Percentiles rank a stretch among this genome's conserved stretches.
These are phyloP conservation scores for Trypanosoma lewisi DNA, from an alignment of 208 protist genomes.

Conservation along the genomic window DNA sequence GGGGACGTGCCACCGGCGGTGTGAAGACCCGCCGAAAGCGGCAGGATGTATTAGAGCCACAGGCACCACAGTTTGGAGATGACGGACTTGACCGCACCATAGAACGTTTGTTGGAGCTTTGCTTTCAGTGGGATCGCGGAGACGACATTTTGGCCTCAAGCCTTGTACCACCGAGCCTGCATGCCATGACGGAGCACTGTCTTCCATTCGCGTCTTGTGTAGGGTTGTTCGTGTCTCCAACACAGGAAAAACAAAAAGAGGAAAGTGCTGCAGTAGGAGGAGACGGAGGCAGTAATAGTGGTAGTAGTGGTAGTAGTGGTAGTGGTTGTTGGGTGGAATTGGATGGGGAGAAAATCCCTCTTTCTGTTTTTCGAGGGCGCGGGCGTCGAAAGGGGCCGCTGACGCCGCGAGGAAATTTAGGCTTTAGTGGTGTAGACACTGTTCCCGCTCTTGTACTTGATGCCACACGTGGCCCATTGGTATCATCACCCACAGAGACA, in stretches of 20 bases:
- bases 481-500: slow-evolving; percentile 44
- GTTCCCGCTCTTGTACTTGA: slow-evolving; percentile 71
- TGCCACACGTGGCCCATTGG: slow-evolving; percentile 65
- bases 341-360: slow-evolving; percentile 10
- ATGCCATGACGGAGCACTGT: slow-evolving; percentile 55
- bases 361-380: slow-evolving; percentile 19
- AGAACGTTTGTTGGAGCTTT: slow-evolving; percentile 62
- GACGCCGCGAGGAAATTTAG: slow-evolving; percentile 27
- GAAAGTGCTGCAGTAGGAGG: neutral
- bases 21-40: slow-evolving; percentile 43
- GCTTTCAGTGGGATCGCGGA: slow-evolving; percentile 81
- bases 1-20: slow-evolving; percentile 41
- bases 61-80: slow-evolving; percentile 56
- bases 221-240: neutral
- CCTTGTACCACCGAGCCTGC: slow-evolving; percentile 57
- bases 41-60: slow-evolving; percentile 67
- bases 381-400: slow-evolving; percentile 14
- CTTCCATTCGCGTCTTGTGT: slow-evolving; percentile 36
- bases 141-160: slow-evolving; percentile 63
- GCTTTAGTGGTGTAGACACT: slow-evolving; percentile 73
- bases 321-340: slow-evolving; percentile 21
- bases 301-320: too few species aligned
- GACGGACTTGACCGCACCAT: slow-evolving; percentile 56
- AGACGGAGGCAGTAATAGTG: too few species aligned
- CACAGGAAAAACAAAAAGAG: neutral